Evolutionary conservation across 345 rosid genomes (phyloP).

Genomic region (Acer yangbiense): DNA sequence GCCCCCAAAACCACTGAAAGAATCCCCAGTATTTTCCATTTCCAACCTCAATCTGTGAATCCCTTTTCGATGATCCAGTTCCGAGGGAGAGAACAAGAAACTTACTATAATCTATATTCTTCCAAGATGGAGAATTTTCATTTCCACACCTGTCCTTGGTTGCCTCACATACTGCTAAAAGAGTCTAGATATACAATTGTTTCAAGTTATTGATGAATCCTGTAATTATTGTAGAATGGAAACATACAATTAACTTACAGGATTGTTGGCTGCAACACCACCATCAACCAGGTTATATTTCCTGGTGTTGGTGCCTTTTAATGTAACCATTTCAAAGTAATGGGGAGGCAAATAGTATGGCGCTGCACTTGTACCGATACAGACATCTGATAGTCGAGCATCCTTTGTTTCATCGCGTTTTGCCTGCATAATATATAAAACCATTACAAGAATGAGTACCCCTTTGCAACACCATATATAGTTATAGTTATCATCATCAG

Average conservation of each 20-base stretch:
- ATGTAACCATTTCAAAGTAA: slow-evolving; percentile 14
- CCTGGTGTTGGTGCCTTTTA: not conserved
- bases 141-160: not conserved
- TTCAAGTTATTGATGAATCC: not conserved
- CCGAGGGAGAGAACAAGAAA: slow-evolving; percentile 15
- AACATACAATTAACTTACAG: slow-evolving; percentile 16
- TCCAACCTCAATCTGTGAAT: slow-evolving; percentile 13
- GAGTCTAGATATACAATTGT: slow-evolving; percentile 14
- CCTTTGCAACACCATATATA: too few species aligned
- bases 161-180: slow-evolving; percentile 12
- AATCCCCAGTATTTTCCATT: slow-evolving; percentile 17
- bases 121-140: slow-evolving; percentile 3
- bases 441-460: not conserved
- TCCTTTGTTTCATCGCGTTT: slow-evolving; percentile 3
- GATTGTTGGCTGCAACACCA: slow-evolving; percentile 39
- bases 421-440: not conserved
- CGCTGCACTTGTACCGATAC: slow-evolving; percentile 27
- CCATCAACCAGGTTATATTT: slow-evolving; percentile 33
- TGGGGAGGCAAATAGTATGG: slow-evolving; percentile 28
- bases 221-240: not conserved
- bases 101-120: not conserved
- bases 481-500: too few species aligned
- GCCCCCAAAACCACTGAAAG: slow-evolving; percentile 18
- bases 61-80: slow-evolving; percentile 21
- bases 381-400: slow-evolving; percentile 19